These are phyloP conservation scores for Borovskyia barvae DNA, from an alignment of 208 protist genomes.

Conservation along the genomic window DNA sequence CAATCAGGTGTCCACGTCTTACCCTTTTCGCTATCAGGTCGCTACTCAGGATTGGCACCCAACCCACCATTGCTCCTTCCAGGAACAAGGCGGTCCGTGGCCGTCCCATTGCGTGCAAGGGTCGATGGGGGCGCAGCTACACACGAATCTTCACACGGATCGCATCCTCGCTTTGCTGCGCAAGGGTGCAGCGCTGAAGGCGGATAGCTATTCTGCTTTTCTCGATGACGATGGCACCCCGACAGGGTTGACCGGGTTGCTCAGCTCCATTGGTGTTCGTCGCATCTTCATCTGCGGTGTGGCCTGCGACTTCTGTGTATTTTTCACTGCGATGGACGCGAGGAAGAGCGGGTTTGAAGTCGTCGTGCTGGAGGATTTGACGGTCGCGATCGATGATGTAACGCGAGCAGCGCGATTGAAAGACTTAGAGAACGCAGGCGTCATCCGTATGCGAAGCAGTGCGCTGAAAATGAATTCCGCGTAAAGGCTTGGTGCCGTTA, in stretches of 20 bases:
- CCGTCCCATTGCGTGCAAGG: conserved; percentile 57
- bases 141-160: conserved; percentile 21
- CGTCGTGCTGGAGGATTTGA: conserved; percentile 57
- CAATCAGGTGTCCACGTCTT: conserved; percentile 24
- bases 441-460: not conserved
- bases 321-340: conserved; percentile 54
- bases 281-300: conserved; percentile 72
- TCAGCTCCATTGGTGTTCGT: conserved; percentile 33
- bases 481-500: no score
- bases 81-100: conserved; percentile 41
- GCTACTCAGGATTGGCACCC: conserved; percentile 73
- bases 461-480: no score
- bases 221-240: conserved; percentile 27
- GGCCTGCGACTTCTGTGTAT: conserved; percentile 72
- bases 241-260: conserved; percentile 41
- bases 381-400: conserved; percentile 25
- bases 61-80: conserved; percentile 57
- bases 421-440: conserved; percentile 5
- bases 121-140: conserved; percentile 38
- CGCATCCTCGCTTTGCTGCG: conserved; percentile 27
- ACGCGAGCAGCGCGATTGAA: not conserved
- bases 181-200: conserved; percentile 27
- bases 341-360: conserved; percentile 33
- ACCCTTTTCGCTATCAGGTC: conserved; percentile 40
- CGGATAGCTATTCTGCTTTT: conserved; percentile 75